Evolutionary conservation across 2,329 filamentous ascomycete genomes (phyloP), one percentile per base, ranked within the genome.

Genomic region (Fusarium sp.): DNA sequence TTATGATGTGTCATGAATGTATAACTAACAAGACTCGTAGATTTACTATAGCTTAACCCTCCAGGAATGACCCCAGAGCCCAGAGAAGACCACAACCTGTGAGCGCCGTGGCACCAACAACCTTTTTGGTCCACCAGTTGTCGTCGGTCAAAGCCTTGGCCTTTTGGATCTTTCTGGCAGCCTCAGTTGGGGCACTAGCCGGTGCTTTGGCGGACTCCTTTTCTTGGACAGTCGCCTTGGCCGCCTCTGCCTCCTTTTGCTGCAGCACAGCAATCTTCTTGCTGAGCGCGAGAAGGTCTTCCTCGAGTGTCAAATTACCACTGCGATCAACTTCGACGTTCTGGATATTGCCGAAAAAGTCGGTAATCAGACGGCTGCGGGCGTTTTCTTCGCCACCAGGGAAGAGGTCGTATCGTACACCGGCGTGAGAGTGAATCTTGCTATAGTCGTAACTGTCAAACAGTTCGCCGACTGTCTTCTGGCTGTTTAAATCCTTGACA

Each of bases 261-360:
- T 81, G 84, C 74, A 86, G 78, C 64, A 83, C 79, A 4, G 85
- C 83, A 71, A 91, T 90, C 37, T 86, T 88, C 79, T 83, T 85
- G 75, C 92, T 92, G 47, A 97, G 85, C n/a, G 90, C 87, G 33
- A 92, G 81, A 63, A 97, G 80, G 73, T 97, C 94, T 71, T 94
- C 90, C 49, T 90, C 88, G 45, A 88, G 85, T 37, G 81, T 86
- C 54, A 82, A 80, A 62, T 85, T 86, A 59, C 86, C 84, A 44
- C 83, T 82, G 25, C 84, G 85, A 70, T 96, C 92, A 5, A 98
- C 88, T 79, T 98, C 96, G 5, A 99, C 94, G 71, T 95, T 97
- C 78, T 99, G 96, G 15, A 98, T 94, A 77, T 98, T 99, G 23
- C 96, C 96, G 68, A 99, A 98, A 81, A 99, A 99, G 77, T 99